Evolutionary conservation across 192 early-diverging fungal species (phyloP), one percentile per base, ranked within the genome.

Genomic region (Coemansia sp.): DNA sequence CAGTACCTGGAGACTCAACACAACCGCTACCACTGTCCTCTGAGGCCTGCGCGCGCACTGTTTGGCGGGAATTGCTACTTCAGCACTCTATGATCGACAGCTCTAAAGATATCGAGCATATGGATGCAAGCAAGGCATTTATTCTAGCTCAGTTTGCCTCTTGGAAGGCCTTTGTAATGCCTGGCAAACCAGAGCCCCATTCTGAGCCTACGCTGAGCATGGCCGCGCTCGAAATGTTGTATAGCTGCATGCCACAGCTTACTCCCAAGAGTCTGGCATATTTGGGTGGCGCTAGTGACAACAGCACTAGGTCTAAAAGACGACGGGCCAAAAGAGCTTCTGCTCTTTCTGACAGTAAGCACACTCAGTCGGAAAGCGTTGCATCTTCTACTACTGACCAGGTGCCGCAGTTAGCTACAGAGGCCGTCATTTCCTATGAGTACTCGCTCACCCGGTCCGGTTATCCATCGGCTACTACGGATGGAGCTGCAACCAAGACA

Each of bases 171-270:
- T 51, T 41, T 13, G 42, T 50, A 15, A 47, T 60, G 31, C 30
- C 57, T 5, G 53, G 72, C 3, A 41, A 33, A 18, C 72, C 72
- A 10, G 53, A 68, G 15, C n/a, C 45, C 0, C 56, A 52, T 31
- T 9, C 25, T 4, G 55, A 59, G 3, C 72, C 72, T 7, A 64
- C 65, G 3, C 19, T 75, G 0, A 63, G 56, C 0, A 14, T 42
- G 6, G 2, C 33, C 0, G 65, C 72, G 0, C 53, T 75, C 5
- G 65, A 49, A 18, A 19, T 5, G 1, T n/a, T 65, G 8, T 68
- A 75, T 34, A 30, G 7, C 3, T 30, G 31, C 8, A 42, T 75
- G 2, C 60, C 72, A 14, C 39, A 19, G 0, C 32, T 75, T 5
- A 64, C 60, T 0, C 53, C 56, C 4, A 29, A 25, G 2, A 31